These are phyloP conservation scores for Vigna angularis DNA, from an alignment of 306 rosid species.

Conservation along the genomic window DNA sequence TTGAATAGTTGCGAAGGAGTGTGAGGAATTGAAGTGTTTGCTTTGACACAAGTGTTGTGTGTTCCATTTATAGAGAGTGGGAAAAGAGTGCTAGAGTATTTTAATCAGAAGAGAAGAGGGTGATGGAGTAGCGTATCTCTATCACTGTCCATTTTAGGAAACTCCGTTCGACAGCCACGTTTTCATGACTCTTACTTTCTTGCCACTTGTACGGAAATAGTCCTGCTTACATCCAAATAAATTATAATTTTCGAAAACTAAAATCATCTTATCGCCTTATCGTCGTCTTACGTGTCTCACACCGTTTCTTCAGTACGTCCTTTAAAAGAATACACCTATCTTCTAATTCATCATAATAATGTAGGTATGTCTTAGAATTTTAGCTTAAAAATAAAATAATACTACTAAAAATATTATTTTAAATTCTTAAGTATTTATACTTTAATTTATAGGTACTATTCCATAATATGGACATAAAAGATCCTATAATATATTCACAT, in stretches of 20 bases:
- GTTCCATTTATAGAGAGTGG: constrained; percentile 36
- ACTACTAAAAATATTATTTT: too few species aligned
- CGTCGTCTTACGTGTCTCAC: not conserved
- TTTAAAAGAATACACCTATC: too few species aligned
- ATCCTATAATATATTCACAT: too few species aligned
- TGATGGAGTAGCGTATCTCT: not conserved
- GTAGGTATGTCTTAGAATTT: too few species aligned
- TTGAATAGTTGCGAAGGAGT: not conserved
- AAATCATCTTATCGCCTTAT: not conserved
- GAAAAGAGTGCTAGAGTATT: not conserved
- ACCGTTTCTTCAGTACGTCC: not conserved
- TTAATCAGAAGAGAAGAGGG: not conserved
- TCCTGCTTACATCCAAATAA: not conserved
- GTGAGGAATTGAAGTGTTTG: not conserved
- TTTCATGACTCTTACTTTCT: constrained; percentile 6
- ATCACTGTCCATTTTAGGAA: constrained; percentile 30
- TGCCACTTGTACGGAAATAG: constrained; percentile 24
- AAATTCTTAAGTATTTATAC: too few species aligned
- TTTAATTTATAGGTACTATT: too few species aligned
- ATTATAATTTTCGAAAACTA: not conserved
- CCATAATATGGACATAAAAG: too few species aligned
- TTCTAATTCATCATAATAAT: too few species aligned
- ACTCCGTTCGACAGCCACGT: constrained; percentile 49
- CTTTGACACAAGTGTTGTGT: not conserved
- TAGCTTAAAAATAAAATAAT: too few species aligned